Evolutionary conservation across 495 filamentous ascomycete species (phyloP), one percentile per base, ranked within the genome.

Genomic region (Penicillium alfredii): DNA sequence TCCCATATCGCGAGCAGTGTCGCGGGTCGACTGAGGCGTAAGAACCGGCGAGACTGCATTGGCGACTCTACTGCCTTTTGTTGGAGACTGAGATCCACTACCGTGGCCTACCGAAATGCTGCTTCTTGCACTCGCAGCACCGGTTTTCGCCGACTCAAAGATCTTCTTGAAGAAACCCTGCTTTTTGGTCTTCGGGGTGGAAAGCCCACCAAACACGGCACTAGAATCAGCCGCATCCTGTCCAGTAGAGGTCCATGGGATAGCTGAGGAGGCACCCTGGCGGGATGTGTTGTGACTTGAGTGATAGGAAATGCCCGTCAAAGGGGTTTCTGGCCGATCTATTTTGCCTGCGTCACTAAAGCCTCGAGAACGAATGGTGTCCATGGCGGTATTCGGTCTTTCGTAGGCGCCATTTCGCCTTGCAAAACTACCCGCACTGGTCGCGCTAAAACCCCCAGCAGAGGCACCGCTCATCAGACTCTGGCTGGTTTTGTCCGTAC

Each of bases 91-190:
- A 13, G 69, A 55, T 11, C 73, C 56, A 13, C 63, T 70, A 11
- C 68, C 57, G 24, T 81, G 77, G 3, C 77, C 72, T 15, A 76
- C 71, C 14, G 80, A 81, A 34, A 95, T 89, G 42, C 82, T 92
- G 37, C 84, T 89, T 46, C 92, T 77, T 16, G 86, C 85, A 51
- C 80, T 90, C 1, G 92, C 92, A 7, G 94, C 88, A 9, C 84
- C 85, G 0, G 93, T 95, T 63, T 93, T 95, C 8, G 90, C 92
- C 7, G 86, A 84, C 38, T 96, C 90, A 22, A 97, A 75, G 33
- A 99, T 88, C 49, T 93, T 93, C 63, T 92, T 95, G 62, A 99
- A 87, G 54, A 99, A 95, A 13, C 90, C 90, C 25, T 79, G 80
- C 63, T 92, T 97, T 60, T 90, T 95, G 4, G 80, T 69, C 57